phyloP scores from a whole-genome alignment of 805 yeast species.

The Candida incommunis region DNA sequence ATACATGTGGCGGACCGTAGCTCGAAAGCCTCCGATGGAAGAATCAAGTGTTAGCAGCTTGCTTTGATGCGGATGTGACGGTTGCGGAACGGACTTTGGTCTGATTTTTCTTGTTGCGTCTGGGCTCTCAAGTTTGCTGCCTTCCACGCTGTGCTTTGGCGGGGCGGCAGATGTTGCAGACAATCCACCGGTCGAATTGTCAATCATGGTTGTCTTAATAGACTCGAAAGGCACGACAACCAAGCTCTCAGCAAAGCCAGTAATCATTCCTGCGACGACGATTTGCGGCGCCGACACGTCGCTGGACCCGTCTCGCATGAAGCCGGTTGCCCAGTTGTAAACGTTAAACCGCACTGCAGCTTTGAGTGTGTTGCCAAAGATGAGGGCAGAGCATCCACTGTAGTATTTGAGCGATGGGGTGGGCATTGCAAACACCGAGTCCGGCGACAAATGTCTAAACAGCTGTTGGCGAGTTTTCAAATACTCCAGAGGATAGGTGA shows the following conservation, averaged over 20 bases:
- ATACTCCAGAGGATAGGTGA: conserved; percentile 29
- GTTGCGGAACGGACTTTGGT: background rate
- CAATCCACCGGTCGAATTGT: conserved; percentile 13
- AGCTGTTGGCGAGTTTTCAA: conserved; percentile 24
- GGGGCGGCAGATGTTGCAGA: background rate
- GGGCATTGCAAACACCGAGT: conserved; percentile 10
- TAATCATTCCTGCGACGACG: conserved; percentile 69
- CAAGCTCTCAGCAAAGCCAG: conserved; percentile 71
- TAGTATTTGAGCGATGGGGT: conserved; percentile 17
- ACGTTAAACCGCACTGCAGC: conserved; percentile 59
- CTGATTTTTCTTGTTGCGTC: background rate
- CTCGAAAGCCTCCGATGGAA: conserved; percentile 11
- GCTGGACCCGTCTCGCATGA: conserved; percentile 45
- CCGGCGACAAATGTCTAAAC: conserved; percentile 13
- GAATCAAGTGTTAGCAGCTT: conserved; percentile 18
- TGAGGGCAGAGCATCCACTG: conserved; percentile 62
- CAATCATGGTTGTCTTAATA: conserved; percentile 65
- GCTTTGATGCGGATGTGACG: background rate
- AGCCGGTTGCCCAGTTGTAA: conserved; percentile 60
- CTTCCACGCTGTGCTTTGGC: background rate
- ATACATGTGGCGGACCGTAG: conserved; percentile 42
- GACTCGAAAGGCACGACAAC: conserved; percentile 77
- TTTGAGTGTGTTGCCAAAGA: conserved; percentile 60
- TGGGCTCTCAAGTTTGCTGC: background rate
- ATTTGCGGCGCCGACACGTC: conserved; percentile 54